Percentiles rank a stretch among this genome's conserved stretches.
Conservation (phyloP, 306 rosid species). For the Begonia masoniana region DNA sequence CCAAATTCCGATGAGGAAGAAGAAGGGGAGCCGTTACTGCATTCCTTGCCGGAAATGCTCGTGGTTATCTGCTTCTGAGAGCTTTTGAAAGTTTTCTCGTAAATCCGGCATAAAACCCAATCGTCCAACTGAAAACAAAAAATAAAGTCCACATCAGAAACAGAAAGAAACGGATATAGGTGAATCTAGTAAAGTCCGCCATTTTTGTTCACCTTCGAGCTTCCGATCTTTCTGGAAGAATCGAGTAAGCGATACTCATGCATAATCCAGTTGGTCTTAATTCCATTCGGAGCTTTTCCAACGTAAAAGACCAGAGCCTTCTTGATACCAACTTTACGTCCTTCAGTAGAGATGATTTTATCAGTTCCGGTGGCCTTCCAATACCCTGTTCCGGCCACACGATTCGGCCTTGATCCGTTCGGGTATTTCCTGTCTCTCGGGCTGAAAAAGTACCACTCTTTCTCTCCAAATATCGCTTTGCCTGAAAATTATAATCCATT, state of each 20-base stretch:
- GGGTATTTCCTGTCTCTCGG: conserved; percentile 87
- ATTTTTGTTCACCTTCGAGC: conserved; percentile 35
- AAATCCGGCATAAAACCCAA: conserved; percentile 89
- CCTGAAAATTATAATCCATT: conserved; percentile 19
- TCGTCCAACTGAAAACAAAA: conserved; percentile 48
- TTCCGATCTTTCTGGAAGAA: conserved; percentile 41
- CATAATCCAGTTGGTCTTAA: conserved; percentile 94
- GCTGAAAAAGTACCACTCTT: conserved; percentile 91
- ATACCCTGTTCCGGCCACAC: conserved; percentile 88
- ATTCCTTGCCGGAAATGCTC: conserved; percentile 35
- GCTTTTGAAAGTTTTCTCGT: conserved; percentile 57
- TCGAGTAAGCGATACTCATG: conserved; percentile 85
- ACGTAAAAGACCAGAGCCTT: conserved; percentile 84
- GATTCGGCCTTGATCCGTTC: conserved; percentile 78
- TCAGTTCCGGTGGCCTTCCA: conserved; percentile 99
- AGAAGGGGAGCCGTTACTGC: conserved; percentile 39
- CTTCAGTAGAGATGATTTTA: conserved; percentile 61
- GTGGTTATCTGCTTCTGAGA: conserved; percentile 17
- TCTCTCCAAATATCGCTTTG: conserved; percentile 80
- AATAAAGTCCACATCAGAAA: not conserved
- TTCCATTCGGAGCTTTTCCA: conserved; percentile 93
- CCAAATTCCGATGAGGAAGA: conserved; percentile 56
- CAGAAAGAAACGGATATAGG: too few relatives aligned
- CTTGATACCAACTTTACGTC: conserved; percentile 79
- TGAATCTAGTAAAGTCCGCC: too few relatives aligned